These are phyloP conservation scores for Aspergillus arachidicola DNA, from an alignment of 2,329 filamentous ascomycete species.

Conservation along the genomic window DNA sequence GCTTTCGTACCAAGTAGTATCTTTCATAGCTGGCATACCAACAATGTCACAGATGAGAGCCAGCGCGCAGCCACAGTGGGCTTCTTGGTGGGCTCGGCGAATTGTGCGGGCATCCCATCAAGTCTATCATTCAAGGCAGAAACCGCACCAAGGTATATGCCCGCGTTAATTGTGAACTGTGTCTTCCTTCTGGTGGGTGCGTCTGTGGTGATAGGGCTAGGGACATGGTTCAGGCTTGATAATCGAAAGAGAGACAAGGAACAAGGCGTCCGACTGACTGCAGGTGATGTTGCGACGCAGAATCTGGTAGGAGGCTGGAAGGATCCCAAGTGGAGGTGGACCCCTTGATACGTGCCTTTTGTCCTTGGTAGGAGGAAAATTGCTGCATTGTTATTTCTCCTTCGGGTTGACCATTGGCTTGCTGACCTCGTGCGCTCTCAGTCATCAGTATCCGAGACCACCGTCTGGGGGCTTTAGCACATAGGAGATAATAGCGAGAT, in stretches of 20 bases:
- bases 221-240: conserved; percentile 14
- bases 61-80: conserved; percentile 13
- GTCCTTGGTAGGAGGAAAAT: background rate
- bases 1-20: conserved; percentile 13
- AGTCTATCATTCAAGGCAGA: conserved; percentile 15
- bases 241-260: conserved; percentile 10
- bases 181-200: conserved; percentile 9
- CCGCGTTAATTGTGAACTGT: conserved; percentile 15
- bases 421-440: background rate
- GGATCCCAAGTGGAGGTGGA: conserved; percentile 18
- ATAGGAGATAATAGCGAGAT: background rate
- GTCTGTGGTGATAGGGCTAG: conserved; percentile 11
- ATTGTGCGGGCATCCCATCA: conserved; percentile 17
- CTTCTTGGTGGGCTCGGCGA: conserved; percentile 17
- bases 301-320: conserved; percentile 12
- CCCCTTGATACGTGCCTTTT: background rate
- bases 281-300: conserved; percentile 12
- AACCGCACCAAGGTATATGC: conserved; percentile 14
- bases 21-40: conserved; percentile 20
- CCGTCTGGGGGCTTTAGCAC: background rate
- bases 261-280: conserved; percentile 13
- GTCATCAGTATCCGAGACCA: background rate
- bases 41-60: conserved; percentile 12
- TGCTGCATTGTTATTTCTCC: background rate
- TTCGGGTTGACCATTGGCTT: no score